These are phyloP conservation scores for Solanum habrochaites DNA, from an alignment of 257 asterid genomes.

Conservation along the genomic window DNA sequence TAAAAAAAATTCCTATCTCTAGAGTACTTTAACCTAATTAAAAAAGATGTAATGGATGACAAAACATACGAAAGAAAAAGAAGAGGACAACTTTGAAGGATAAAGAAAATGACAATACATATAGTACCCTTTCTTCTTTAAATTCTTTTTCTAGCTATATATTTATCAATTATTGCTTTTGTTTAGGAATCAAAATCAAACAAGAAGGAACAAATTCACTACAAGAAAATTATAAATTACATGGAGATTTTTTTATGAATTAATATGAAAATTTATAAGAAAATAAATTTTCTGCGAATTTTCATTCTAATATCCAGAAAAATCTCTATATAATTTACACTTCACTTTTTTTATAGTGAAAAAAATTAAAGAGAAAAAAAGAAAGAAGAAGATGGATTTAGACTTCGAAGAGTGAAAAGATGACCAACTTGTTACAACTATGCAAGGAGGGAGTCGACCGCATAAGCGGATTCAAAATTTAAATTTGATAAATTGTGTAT, in stretches of 20 bases:
- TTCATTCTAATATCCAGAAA: no score
- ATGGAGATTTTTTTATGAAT: no score
- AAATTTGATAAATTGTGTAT: neutral
- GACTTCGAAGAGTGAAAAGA: neutral
- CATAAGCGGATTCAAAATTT: neutral
- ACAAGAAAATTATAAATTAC: no score
- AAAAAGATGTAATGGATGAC: neutral
- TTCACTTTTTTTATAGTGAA: no score
- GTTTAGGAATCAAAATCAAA: neutral
- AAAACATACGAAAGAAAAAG: neutral
- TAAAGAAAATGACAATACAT: neutral
- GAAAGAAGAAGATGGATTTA: neutral
- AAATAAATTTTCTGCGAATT: fast-evolving
- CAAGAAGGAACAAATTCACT: neutral
- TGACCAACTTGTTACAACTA: neutral
- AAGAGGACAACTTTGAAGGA: neutral
- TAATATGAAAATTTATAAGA: no score
- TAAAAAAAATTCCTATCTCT: neutral
- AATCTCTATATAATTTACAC: no score
- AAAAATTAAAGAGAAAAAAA: neutral
- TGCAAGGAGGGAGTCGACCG: neutral
- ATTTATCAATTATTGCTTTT: neutral
- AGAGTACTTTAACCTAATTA: neutral
- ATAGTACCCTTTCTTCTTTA: neutral
- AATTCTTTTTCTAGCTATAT: neutral